phyloP scores from a whole-genome alignment of 2,329 filamentous ascomycete species.

The Xylogone sp. region DNA sequence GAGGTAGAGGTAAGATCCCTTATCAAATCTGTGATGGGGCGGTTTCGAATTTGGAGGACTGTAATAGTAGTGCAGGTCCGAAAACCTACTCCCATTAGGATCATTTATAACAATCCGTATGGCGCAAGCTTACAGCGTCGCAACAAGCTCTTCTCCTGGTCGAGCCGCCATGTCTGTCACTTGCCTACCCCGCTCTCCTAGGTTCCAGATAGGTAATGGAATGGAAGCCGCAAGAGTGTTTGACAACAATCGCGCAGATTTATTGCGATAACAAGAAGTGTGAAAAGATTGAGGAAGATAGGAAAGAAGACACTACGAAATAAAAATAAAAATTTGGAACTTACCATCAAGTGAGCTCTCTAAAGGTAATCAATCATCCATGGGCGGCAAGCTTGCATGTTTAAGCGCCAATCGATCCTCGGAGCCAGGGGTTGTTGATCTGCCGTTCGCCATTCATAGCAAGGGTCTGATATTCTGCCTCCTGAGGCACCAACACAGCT shows the following conservation, averaged over 20 bases:
- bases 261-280: not conserved
- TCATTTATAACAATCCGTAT: not conserved
- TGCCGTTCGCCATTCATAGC: too few species aligned
- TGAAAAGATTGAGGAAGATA: not conserved
- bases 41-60: conserved; percentile 61
- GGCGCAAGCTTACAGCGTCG: conserved; percentile 42
- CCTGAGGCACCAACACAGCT: not conserved
- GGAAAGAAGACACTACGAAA: not conserved
- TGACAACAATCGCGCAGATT: not conserved
- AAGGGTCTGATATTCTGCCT: too few species aligned
- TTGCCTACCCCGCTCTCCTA: not conserved
- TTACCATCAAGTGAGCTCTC: not conserved
- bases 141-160: conserved; percentile 47
- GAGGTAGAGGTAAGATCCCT: conserved; percentile 75
- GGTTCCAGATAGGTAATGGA: not conserved
- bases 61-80: conserved; percentile 77
- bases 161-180: conserved; percentile 37
- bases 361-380: not conserved
- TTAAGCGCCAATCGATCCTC: not conserved
- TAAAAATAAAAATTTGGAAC: not conserved
- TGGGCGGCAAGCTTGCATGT: not conserved
- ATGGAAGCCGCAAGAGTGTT: not conserved
- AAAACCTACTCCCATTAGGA: conserved; percentile 52
- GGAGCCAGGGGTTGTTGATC: not conserved
- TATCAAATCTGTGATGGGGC: conserved; percentile 77